Evolutionary conservation across 768 basidiomycete species (phyloP).

Genomic region (Saitozyma sp.): DNA sequence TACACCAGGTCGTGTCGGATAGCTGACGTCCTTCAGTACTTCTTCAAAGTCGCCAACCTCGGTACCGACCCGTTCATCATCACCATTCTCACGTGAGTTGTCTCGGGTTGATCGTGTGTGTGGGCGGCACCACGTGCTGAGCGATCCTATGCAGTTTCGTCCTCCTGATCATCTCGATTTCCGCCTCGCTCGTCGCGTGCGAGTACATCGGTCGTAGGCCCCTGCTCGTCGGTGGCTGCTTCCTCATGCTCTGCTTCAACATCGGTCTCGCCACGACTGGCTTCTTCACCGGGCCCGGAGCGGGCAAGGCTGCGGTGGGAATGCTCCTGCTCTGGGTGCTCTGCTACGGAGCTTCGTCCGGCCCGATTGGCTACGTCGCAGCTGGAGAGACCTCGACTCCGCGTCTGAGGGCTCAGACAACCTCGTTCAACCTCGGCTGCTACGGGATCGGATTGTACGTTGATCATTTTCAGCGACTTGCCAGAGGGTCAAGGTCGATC

Average conservation of each 20-base stretch:
- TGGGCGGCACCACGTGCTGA: no score
- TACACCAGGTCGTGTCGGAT: no score
- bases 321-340: conserved; percentile 26
- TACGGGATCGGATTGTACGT: conserved; percentile 26
- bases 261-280: conserved; percentile 18
- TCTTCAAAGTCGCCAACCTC: conserved; percentile 22
- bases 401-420: conserved; percentile 27
- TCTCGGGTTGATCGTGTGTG: neutral
- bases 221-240: conserved; percentile 23
- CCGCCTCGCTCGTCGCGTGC: conserved; percentile 12
- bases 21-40: conserved; percentile 11
- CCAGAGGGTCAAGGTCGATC: neutral
- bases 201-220: conserved; percentile 27
- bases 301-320: conserved; percentile 19
- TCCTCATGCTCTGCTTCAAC: conserved; percentile 23
- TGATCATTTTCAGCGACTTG: neutral
- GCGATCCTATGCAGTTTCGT: conserved; percentile 4
- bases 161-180: conserved; percentile 12
- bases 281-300: conserved; percentile 2
- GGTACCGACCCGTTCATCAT: conserved; percentile 18
- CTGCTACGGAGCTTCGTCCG: conserved; percentile 23
- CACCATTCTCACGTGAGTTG: conserved; percentile 16
- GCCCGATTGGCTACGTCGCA: conserved; percentile 27
- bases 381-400: conserved; percentile 27
- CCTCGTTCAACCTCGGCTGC: conserved; percentile 21